Evolutionary conservation across 2,329 filamentous ascomycete species (phyloP).

Genomic region (Malbranchea zuffiana): DNA sequence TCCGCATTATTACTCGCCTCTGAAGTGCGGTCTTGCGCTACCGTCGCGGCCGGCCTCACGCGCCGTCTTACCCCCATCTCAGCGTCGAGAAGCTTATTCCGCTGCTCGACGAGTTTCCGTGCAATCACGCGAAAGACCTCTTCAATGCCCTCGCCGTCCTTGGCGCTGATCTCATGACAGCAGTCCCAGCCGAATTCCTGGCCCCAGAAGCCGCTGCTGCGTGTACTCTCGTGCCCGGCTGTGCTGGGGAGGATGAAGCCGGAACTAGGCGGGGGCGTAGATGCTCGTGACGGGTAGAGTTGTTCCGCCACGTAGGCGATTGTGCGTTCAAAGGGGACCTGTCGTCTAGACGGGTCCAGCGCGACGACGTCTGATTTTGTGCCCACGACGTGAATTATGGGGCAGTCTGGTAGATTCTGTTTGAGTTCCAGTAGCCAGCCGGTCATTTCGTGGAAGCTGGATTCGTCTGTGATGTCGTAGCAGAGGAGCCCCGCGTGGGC

Average conservation of each 20-base stretch:
- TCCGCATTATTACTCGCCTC: slow-evolving; percentile 49
- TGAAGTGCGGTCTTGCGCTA: slow-evolving; percentile 40
- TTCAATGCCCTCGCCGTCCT: slow-evolving; percentile 89
- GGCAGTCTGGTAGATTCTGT: slow-evolving; percentile 56
- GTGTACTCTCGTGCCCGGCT: slow-evolving; percentile 31
- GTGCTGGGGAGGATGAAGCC: slow-evolving; percentile 30
- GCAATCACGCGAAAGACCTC: slow-evolving; percentile 90
- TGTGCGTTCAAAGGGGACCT: slow-evolving; percentile 88
- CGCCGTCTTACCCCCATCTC: slow-evolving; percentile 38
- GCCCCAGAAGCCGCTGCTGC: slow-evolving; percentile 54
- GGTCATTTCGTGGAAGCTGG: slow-evolving; percentile 85
- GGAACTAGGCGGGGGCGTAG: slow-evolving; percentile 57
- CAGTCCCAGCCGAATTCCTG: slow-evolving; percentile 93
- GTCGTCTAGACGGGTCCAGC: slow-evolving; percentile 62
- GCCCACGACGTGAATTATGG: slow-evolving; percentile 87
- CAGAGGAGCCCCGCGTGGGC: slow-evolving; percentile 89
- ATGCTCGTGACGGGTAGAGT: slow-evolving; percentile 58
- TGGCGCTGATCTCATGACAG: slow-evolving; percentile 91
- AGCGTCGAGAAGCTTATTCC: slow-evolving; percentile 44
- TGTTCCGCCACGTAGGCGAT: slow-evolving; percentile 94
- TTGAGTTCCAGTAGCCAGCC: slow-evolving; percentile 79
- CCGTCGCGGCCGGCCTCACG: slow-evolving; percentile 35
- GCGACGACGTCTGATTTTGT: slow-evolving; percentile 89
- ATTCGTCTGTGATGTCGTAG: slow-evolving; percentile 82
- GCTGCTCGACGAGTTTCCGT: slow-evolving; percentile 68